Base-by-base conservation (phyloP, 768 basidiomycete species). In the Lentinula guzmanii region DNA sequence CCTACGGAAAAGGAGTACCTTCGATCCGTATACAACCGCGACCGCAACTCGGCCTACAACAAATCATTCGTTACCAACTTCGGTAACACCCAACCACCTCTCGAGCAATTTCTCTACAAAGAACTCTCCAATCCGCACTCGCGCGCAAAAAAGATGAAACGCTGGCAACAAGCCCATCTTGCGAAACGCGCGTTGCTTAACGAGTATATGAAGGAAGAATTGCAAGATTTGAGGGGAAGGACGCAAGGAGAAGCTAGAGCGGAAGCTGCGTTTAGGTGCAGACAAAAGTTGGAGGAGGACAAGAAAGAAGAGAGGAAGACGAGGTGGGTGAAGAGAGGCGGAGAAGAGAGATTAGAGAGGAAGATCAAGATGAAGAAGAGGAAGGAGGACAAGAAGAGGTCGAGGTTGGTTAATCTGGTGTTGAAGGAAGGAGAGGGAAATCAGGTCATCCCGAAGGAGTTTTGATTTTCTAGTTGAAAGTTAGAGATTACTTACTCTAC, bases 71-170 rank as follows among this genome's bases (percentile, higher is more conserved):
- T 79, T 58, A 72, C 74, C 33, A 67, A 70, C n/a, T 68, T 79
- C 33, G 81, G 80, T 64, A 79, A 85, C 34, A 77, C 79, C 10
- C 71, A 78, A 13, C 74, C 77, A 9, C 88, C 89, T 11, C 78
- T 90, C 62, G 92, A 94, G 69, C 68, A 81, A 24, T 83, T 84
- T 68, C 73, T 94, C 61, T 69, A 75, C 50, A 81, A 81, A 63
- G 92, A 94, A 68, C 82, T 94, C 42, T 79, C 89, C 31, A 92
- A 93, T 71, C 91, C 91, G 28, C 87, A 92, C 68, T 85, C 89
- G 11, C 86, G 90, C 18, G 89, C 91, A 8, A 92, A 90, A 78
- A 92, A 90, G 71, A 86, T 89, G 67, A 76, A 77, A 53, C 84
- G 92, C 64, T 93, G 89, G 88, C 83, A 89, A 70, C 77, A 76